These are phyloP conservation scores for Colletotrichum zoysiae DNA, from an alignment of 2,329 filamentous ascomycete species.

Conservation along the genomic window DNA sequence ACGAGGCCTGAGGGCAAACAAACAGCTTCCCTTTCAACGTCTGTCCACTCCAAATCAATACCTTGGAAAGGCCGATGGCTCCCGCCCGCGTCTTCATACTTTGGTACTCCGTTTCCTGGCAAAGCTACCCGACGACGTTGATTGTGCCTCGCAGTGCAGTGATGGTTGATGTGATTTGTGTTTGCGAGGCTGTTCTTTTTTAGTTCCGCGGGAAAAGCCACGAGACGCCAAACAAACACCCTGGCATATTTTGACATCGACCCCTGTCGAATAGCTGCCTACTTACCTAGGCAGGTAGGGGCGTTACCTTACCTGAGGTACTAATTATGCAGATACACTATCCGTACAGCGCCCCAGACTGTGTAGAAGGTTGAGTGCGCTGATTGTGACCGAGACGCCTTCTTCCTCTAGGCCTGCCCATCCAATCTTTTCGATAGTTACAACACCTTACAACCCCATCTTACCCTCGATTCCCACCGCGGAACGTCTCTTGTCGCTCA, in stretches of 20 bases:
- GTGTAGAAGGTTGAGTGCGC: too few relatives aligned
- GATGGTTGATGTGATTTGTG: not conserved
- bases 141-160: not conserved
- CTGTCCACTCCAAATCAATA: not conserved
- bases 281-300: too few relatives aligned
- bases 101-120: too few relatives aligned
- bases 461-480: slow-evolving; percentile 19
- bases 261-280: not conserved
- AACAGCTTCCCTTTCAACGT: slow-evolving; percentile 12
- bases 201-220: not conserved
- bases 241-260: slow-evolving; percentile 6
- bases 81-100: not conserved
- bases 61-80: not conserved
- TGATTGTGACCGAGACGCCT: slow-evolving; percentile 28
- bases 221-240: not conserved
- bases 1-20: slow-evolving; percentile 2
- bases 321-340: not conserved
- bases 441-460: slow-evolving; percentile 15
- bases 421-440: slow-evolving; percentile 15
- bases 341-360: not conserved
- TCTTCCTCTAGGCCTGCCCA: slow-evolving; percentile 13
- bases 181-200: not conserved
- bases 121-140: not conserved
- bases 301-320: too few relatives aligned
- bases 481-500: slow-evolving; percentile 39